Percentiles rank a stretch among this genome's conserved stretches.
Conservation (phyloP, 78 protist species). For the Dictyostelium firmibasis region DNA sequence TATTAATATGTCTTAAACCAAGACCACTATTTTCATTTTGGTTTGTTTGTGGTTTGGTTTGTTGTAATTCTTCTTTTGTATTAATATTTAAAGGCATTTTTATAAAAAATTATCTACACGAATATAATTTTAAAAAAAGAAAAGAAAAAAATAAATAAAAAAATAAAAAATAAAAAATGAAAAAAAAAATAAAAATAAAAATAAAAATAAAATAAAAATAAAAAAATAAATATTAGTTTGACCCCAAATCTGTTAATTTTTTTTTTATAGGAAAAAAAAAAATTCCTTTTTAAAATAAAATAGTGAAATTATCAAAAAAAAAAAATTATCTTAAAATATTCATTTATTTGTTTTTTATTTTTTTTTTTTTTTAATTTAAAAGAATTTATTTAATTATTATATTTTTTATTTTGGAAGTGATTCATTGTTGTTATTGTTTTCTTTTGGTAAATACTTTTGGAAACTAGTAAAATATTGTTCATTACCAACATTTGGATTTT, state of each 20-base stretch:
- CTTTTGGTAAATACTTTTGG: constrained; percentile 32
- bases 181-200: no score
- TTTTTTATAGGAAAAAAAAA: no score
- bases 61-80: background rate
- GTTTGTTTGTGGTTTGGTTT: background rate
- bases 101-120: background rate
- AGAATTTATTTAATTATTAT: background rate
- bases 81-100: background rate
- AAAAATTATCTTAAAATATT: no score
- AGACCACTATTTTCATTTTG: background rate
- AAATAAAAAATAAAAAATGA: no score
- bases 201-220: no score
- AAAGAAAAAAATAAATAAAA: no score
- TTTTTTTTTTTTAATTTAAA: background rate
- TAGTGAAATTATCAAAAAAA: no score
- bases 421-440: background rate
- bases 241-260: no score
- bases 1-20: background rate
- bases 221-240: no score
- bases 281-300: no score
- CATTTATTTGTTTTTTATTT: no score
- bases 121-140: no score
- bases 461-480: constrained; percentile 60
- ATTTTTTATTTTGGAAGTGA: background rate
- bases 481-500: constrained; percentile 43